Evolutionary conservation across 1,284 basidiomycete species (phyloP), one percentile per base, ranked within the genome.

Genomic region (Mycena citricolor): DNA sequence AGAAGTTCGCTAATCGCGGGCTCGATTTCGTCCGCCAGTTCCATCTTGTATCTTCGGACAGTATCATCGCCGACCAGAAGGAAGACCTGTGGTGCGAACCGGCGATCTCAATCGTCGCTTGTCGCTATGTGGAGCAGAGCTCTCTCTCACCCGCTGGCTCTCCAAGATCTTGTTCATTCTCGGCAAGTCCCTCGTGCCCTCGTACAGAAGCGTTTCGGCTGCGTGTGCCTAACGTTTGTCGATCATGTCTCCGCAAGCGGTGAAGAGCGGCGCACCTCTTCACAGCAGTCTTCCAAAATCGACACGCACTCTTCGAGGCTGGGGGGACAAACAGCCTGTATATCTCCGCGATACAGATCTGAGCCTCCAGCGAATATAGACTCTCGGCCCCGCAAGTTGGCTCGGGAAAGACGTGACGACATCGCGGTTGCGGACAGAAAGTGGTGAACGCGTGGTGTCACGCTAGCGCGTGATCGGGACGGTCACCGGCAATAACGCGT

Each of bases 1-100:
- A 87, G 73, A 16, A 89, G 74, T 52, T 87, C 85, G 37, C 71
- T 77, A 20, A 89, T 81, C 23, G 83, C 77, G n/a, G 86, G 86
- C 50, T 89, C 86, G 10, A 89, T 77, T 61, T 88, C 86, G 41
- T 86, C 84, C 2, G 76, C 77, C 16, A 89, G 68, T 44, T 83
- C 82, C 2, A 79, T 65, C 54, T 87, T 85, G 65, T 88, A 87
- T 62, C 67, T 72, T 41, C 74, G 72, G 17, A 88, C 74, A 0
- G 80, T 86, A 11, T 68, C 71, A 60, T 88, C 86, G 49, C 83
- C 78, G 2, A 86, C 70, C 17, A 89, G 73, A 7, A 84, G 63
- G 56, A 85, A 89, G 0, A 86, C 77, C 86, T 89, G 51, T n/a
- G n/a, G n/a, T n/a, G n/a, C n/a, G n/a, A 31, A n/a, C n/a, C n/a